These are phyloP conservation scores for Trichoderma aggressivum DNA, from an alignment of 2,329 filamentous ascomycete species.

Conservation along the genomic window DNA sequence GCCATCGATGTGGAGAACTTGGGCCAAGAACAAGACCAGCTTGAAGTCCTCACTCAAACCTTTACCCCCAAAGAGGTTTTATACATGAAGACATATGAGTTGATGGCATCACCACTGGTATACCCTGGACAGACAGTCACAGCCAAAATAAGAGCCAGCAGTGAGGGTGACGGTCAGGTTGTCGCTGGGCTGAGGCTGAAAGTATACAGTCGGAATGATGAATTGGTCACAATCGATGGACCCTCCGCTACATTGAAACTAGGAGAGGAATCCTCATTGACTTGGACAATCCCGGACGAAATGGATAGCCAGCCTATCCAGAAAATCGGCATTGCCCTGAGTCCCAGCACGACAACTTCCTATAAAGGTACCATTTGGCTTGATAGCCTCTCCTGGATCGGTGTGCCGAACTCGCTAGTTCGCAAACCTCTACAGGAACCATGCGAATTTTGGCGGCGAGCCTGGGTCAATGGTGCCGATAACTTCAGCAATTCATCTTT, in stretches of 20 bases:
- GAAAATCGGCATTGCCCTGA: constrained; percentile 11
- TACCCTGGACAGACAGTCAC: constrained; percentile 17
- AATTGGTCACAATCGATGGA: not conserved
- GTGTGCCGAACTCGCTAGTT: constrained; percentile 17
- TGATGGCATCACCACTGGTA: constrained; percentile 19
- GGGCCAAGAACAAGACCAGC: not conserved
- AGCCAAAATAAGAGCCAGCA: not conserved
- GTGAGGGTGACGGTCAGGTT: not conserved
- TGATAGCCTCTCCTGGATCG: constrained; percentile 14
- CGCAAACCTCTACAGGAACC: not conserved
- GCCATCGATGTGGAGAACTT: not conserved
- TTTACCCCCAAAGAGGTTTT: constrained; percentile 19
- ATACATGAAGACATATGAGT: constrained; percentile 13
- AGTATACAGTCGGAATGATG: constrained; percentile 8
- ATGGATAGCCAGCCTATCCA: constrained; percentile 19
- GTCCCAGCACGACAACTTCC: not conserved
- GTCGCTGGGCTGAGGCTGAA: constrained; percentile 1
- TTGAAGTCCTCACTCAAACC: constrained; percentile 17
- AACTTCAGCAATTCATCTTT: constrained; percentile 4
- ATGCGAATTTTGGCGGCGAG: constrained; percentile 15
- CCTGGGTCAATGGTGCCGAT: constrained; percentile 17
- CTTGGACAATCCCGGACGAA: constrained; percentile 13
- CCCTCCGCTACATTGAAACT: not conserved
- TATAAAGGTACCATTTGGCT: constrained; percentile 16
- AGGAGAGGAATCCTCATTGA: not conserved